Evolutionary conservation across 305 asterid genomes (phyloP).

Genomic region (Fraxinus sp.): DNA sequence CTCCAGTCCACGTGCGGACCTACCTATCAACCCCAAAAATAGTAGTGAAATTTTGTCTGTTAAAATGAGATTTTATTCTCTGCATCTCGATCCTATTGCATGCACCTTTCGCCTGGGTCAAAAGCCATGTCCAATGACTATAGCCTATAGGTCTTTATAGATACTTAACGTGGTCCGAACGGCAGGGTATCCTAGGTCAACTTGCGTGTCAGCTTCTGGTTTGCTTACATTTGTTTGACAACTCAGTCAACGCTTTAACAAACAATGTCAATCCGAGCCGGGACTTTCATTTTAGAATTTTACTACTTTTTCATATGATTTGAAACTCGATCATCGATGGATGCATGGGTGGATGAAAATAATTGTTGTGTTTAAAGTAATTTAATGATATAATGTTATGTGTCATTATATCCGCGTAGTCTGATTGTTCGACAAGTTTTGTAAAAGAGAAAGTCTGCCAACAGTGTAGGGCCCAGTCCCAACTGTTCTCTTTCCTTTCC

Average conservation of each 20-base stretch:
- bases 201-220: slow-evolving; percentile 20
- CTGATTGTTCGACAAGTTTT: background rate
- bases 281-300: background rate
- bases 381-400: background rate
- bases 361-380: too few relatives aligned
- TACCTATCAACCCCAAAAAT: slow-evolving; percentile 15
- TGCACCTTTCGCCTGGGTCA: background rate
- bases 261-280: background rate
- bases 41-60: background rate
- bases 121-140: background rate
- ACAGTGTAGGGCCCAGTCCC: slow-evolving; percentile 43
- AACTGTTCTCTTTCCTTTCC: slow-evolving; percentile 26
- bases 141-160: background rate
- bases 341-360: background rate
- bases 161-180: background rate
- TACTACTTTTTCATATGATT: background rate
- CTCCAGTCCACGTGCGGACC: slow-evolving; percentile 47
- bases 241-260: slow-evolving; percentile 32
- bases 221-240: background rate
- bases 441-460: slow-evolving; percentile 24
- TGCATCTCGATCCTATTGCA: background rate
- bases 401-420: background rate
- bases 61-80: background rate
- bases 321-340: too few relatives aligned
- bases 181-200: background rate